phyloP scores from a whole-genome alignment of 139 green algal species.

The Auxenochlorella pyrenoidosa region DNA sequence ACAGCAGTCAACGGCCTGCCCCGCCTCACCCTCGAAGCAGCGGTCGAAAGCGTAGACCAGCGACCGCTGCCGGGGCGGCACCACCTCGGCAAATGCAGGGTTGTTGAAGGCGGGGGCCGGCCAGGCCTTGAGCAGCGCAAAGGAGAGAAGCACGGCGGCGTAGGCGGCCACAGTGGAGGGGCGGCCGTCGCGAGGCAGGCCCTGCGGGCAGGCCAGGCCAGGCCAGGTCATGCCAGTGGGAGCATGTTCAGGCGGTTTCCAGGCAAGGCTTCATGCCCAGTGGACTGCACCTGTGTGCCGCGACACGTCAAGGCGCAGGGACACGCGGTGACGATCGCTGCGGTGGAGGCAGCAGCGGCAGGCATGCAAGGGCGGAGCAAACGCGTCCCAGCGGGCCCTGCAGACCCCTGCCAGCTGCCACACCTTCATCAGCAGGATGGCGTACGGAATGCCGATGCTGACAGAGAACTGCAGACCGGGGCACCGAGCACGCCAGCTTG shows the following conservation, averaged over 20 bases:
- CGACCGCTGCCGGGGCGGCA: slow-evolving; percentile 71
- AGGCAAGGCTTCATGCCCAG: too few relatives aligned
- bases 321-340: too few relatives aligned
- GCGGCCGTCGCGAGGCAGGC: slow-evolving; percentile 24
- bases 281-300: too few relatives aligned
- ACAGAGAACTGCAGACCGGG: slow-evolving; percentile 64
- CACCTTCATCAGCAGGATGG: slow-evolving; percentile 45
- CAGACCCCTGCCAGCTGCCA: too few relatives aligned
- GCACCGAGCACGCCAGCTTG: too few relatives aligned
- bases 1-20: too few relatives aligned
- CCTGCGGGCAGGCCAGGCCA: neutral
- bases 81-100: slow-evolving; percentile 80
- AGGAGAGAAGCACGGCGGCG: slow-evolving; percentile 46
- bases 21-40: slow-evolving; percentile 62
- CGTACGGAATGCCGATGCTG: slow-evolving; percentile 46
- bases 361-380: neutral
- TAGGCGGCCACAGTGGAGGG: slow-evolving; percentile 37
- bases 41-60: slow-evolving; percentile 87
- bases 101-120: slow-evolving; percentile 40
- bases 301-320: too few relatives aligned
- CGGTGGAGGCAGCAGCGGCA: neutral
- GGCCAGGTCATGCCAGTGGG: neutral
- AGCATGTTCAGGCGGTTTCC: neutral
- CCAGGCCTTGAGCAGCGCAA: slow-evolving; percentile 48
- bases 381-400: neutral